Conservation (phyloP, 208 protist genomes). For the Blastocrithidia nonstop region DNA sequence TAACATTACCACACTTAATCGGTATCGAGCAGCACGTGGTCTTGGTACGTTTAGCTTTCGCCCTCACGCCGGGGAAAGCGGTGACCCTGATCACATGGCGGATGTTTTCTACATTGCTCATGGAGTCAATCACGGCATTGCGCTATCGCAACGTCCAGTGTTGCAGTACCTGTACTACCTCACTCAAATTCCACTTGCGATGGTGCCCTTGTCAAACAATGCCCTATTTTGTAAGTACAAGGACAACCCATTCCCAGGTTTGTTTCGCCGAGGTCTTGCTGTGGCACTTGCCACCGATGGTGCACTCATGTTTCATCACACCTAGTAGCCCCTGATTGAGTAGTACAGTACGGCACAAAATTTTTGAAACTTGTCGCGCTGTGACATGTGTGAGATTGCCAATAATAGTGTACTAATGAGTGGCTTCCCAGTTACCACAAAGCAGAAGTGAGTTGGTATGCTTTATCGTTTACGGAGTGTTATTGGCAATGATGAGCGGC, state of each 20-base stretch:
- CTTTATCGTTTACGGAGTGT: conserved; percentile 45
- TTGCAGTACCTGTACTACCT: conserved; percentile 98
- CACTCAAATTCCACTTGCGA: conserved; percentile 91
- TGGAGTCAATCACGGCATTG: conserved; percentile 94
- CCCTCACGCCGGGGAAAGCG: conserved; percentile 93
- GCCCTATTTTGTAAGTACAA: conserved; percentile 93
- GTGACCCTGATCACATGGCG: conserved; percentile 77
- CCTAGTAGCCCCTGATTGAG: conserved; percentile 83
- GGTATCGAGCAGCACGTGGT: conserved; percentile 56
- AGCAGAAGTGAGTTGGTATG: conserved; percentile 52
- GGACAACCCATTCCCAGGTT: conserved; percentile 89
- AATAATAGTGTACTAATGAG: conserved; percentile 56
- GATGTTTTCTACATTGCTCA: conserved; percentile 76
- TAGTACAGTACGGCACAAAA: conserved; percentile 82
- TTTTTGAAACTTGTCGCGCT: conserved; percentile 65
- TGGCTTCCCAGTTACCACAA: conserved; percentile 50
- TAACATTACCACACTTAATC: conserved; percentile 95
- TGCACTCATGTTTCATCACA: conserved; percentile 93
- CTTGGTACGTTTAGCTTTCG: conserved; percentile 90
- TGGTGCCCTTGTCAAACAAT: conserved; percentile 98
- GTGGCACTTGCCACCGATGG: conserved; percentile 93
- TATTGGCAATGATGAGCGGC: conserved; percentile 75
- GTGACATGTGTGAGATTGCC: conserved; percentile 77
- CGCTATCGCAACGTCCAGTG: conserved; percentile 79
- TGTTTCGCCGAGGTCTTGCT: conserved; percentile 91